Conservation (phyloP, 2,329 filamentous ascomycete species). For the Penicillium sclerotigenum region DNA sequence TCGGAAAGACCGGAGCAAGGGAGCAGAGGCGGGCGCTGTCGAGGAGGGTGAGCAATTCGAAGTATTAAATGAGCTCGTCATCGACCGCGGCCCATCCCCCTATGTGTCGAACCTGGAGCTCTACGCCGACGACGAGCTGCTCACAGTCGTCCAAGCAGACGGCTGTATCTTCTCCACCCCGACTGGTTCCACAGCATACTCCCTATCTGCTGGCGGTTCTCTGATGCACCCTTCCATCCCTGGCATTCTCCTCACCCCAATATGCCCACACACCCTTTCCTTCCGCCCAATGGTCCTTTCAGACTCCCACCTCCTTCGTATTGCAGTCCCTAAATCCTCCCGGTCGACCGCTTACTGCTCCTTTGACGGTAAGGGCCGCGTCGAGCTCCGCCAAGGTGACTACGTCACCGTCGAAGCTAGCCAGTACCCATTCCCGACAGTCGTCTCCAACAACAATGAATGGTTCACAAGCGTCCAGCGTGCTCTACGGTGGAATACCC, state of each 20-base stretch:
- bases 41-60: conserved; percentile 95
- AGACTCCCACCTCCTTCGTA: conserved; percentile 86
- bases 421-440: conserved; percentile 95
- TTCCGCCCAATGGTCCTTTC: conserved; percentile 98
- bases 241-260: conserved; percentile 91
- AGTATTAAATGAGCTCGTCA: conserved; percentile 96
- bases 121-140: conserved; percentile 89
- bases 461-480: conserved; percentile 96
- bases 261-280: conserved; percentile 93
- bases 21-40: conserved; percentile 54
- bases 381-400: conserved; percentile 90
- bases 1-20: conserved; percentile 57
- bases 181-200: conserved; percentile 92
- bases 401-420: conserved; percentile 94
- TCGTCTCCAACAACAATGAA: conserved; percentile 82
- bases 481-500: conserved; percentile 90
- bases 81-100: conserved; percentile 91
- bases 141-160: conserved; percentile 94
- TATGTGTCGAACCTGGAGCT: conserved; percentile 97
- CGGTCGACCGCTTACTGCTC: conserved; percentile 94
- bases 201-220: conserved; percentile 88
- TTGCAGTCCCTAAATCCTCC: conserved; percentile 78
- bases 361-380: conserved; percentile 93
- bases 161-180: conserved; percentile 97
- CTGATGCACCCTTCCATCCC: conserved; percentile 96